Conservation (phyloP, 2,329 filamentous ascomycete species). For the Coniochaeta sp. region DNA sequence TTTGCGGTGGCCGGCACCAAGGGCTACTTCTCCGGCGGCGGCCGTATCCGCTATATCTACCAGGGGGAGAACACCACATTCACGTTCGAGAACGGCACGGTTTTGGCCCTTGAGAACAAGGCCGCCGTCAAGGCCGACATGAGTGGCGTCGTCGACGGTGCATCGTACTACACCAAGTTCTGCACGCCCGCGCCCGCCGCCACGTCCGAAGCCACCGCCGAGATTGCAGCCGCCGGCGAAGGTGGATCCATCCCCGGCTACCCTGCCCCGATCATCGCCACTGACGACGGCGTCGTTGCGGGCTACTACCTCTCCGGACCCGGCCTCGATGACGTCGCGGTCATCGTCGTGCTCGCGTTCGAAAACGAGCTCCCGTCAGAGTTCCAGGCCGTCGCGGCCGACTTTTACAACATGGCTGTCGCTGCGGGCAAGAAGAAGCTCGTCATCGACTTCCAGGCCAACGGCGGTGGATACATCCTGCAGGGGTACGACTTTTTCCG, state of each 20-base stretch:
- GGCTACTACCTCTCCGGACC: slow-evolving; percentile 22
- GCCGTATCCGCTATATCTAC: slow-evolving; percentile 22
- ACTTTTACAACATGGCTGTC: slow-evolving; percentile 27
- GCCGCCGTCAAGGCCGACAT: slow-evolving; percentile 22
- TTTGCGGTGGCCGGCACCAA: slow-evolving; percentile 9
- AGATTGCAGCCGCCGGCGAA: slow-evolving; percentile 3
- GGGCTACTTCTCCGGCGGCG: slow-evolving; percentile 24
- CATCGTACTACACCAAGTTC: slow-evolving; percentile 25
- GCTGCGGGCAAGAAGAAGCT: slow-evolving; percentile 50
- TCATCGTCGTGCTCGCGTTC: slow-evolving; percentile 22
- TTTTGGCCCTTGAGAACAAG: slow-evolving; percentile 20
- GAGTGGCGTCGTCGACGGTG: slow-evolving; percentile 22
- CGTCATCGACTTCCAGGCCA: slow-evolving; percentile 51
- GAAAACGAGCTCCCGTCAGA: slow-evolving; percentile 17
- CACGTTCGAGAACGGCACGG: slow-evolving; percentile 29
- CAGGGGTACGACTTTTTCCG: slow-evolving; percentile 58
- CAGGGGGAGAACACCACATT: slow-evolving; percentile 26
- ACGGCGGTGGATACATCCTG: slow-evolving; percentile 51
- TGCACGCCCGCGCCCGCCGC: slow-evolving; percentile 15
- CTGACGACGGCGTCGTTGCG: slow-evolving; percentile 19
- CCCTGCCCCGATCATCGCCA: slow-evolving; percentile 21
- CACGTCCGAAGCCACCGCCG: slow-evolving; percentile 1
- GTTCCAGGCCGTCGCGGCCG: slow-evolving; percentile 25
- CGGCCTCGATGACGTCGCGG: slow-evolving; percentile 25
- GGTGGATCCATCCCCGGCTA: slow-evolving; percentile 16